Base-by-base conservation (phyloP, 257 asterid genomes). In the Osmanthus fragrans region DNA sequence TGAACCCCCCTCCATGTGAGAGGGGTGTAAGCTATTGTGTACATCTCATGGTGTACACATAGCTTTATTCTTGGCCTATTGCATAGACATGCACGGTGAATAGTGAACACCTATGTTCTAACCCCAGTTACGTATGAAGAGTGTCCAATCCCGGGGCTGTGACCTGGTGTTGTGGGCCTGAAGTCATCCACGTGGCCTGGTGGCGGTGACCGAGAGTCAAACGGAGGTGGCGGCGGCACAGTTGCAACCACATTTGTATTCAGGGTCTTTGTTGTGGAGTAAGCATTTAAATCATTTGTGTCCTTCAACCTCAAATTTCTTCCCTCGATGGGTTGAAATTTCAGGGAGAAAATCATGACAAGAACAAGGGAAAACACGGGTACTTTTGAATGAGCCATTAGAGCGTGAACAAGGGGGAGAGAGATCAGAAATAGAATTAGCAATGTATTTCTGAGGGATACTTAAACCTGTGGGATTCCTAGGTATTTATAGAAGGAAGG, bases 61-160 rank as follows among this genome's bases (percentile, higher is more conserved):
- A n/a, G n/a, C n/a, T n/a, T n/a, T n/a, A n/a, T n/a, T n/a, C n/a
- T n/a, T n/a, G n/a, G n/a, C n/a, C n/a, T n/a, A n/a, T 47, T 47
- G 49, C 49, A 40, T 40, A 40, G 15, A 4, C n/a, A 16, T 13
- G 56, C 19, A 47, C n/a, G 2, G 27, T 1, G 64, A 54, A n/a
- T 9, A 60, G 32, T 23, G 33, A 23, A 63, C 32, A 25, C 82
- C 78, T 74, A 47, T 25, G 25, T 68, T 72, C 78, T 51, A 73
- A 72, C 60, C 54, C 79, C 67, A 83, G 70, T 76, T 76, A 63
- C 69, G 60, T 66, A 75, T 11, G 76, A 54, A 66, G 81, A 77
- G 79, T 90, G 88, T 6, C 96, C 93, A 58, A 88, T 88, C 36
- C 92, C 92, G 4, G 92, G 96, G 79, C 96, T 88, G 76, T 75